Evolutionary conservation across 106 monocot species (phyloP).

Genomic region (Platanthera zijinensis): DNA sequence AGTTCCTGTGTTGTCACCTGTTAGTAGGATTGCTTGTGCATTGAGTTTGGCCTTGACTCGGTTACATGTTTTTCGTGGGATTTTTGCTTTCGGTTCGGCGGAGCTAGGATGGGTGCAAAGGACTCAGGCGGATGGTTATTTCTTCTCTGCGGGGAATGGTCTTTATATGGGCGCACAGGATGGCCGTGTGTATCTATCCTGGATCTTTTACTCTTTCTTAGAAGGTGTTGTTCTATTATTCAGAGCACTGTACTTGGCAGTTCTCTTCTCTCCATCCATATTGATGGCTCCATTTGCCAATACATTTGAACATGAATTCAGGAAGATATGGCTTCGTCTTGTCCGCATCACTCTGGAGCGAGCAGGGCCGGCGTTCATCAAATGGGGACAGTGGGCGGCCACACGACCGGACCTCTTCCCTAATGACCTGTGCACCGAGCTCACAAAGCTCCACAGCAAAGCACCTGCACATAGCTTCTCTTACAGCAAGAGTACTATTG

Average conservation of each 20-base stretch:
- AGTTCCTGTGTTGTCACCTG: conserved; percentile 4
- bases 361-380: conserved; percentile 73
- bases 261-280: conserved; percentile 45
- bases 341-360: conserved; percentile 45
- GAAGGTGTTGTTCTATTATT: conserved; percentile 38
- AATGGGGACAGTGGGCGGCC: conserved; percentile 81
- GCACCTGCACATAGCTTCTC: conserved; percentile 53
- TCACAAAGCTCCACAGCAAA: conserved; percentile 49
- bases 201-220: conserved; percentile 16
- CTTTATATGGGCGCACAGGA: conserved; percentile 26
- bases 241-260: conserved; percentile 32
- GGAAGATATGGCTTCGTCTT: conserved; percentile 42
- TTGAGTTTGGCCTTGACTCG: conserved; percentile 34
- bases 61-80: conserved; percentile 32
- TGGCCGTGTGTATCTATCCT: conserved; percentile 22
- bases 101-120: conserved; percentile 26
- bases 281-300: conserved; percentile 43
- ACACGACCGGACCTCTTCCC: conserved; percentile 70
- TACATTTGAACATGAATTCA: conserved; percentile 27
- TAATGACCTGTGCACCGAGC: conserved; percentile 43
- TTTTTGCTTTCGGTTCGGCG: conserved; percentile 34
- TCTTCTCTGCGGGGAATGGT: conserved; percentile 17
- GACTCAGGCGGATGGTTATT: conserved; percentile 32
- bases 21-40: conserved; percentile 30
- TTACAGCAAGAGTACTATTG: conserved; percentile 41